phyloP scores from a whole-genome alignment of 495 filamentous ascomycete species.

The Lepidopterella palustris region DNA sequence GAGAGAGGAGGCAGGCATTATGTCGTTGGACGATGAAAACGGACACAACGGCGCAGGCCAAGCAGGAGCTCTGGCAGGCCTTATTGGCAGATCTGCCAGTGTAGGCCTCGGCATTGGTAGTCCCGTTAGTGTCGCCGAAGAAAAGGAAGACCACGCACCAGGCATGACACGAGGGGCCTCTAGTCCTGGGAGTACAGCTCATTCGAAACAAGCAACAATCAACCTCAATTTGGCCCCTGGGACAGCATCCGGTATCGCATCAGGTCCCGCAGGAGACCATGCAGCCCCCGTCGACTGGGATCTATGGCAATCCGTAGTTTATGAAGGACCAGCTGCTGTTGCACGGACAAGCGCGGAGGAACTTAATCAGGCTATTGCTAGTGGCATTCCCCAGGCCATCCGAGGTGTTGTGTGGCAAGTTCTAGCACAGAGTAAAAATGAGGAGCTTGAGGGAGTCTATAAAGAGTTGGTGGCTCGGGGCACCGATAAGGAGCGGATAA shows the following conservation, averaged over 20 bases:
- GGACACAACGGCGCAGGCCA: slow-evolving; percentile 38
- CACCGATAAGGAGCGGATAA: slow-evolving; percentile 57
- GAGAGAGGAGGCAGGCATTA: slow-evolving; percentile 66
- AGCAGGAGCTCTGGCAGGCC: slow-evolving; percentile 37
- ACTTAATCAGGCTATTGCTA: slow-evolving; percentile 81
- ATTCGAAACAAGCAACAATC: slow-evolving; percentile 37
- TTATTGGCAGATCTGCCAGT: slow-evolving; percentile 44
- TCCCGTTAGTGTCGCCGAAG: slow-evolving; percentile 49
- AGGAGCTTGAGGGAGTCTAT: slow-evolving; percentile 84
- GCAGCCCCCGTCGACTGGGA: slow-evolving; percentile 85
- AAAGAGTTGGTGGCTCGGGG: slow-evolving; percentile 72
- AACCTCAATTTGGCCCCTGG: slow-evolving; percentile 67
- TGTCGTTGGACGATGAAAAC: slow-evolving; percentile 43
- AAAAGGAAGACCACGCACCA: slow-evolving; percentile 46
- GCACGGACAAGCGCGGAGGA: slow-evolving; percentile 79
- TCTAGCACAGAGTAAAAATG: slow-evolving; percentile 84
- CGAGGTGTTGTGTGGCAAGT: slow-evolving; percentile 98
- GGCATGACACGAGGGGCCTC: slow-evolving; percentile 8
- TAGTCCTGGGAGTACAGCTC: slow-evolving; percentile 22
- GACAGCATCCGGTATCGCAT: slow-evolving; percentile 68
- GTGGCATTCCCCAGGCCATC: slow-evolving; percentile 89
- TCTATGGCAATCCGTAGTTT: slow-evolving; percentile 92
- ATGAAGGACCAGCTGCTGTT: slow-evolving; percentile 82
- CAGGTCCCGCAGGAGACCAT: slow-evolving; percentile 63
- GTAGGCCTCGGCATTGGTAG: slow-evolving; percentile 48